phyloP scores from a whole-genome alignment of 2,329 filamentous ascomycete genomes.

The Helotiales sp. region DNA sequence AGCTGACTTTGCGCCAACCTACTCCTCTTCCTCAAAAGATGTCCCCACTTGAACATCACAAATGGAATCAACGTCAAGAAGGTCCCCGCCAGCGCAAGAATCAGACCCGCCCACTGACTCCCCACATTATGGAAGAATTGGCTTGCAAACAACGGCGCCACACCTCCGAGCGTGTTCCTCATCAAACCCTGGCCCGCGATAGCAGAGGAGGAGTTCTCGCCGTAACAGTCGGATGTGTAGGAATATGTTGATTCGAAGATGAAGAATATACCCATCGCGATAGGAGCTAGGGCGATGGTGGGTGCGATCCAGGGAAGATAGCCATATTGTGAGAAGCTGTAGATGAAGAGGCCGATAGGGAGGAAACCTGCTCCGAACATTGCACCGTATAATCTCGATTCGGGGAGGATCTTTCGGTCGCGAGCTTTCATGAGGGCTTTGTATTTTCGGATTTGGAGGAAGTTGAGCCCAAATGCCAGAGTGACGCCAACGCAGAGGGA shows the following conservation, averaged over 20 bases:
- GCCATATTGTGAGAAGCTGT: constrained; percentile 60
- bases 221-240: constrained; percentile 84
- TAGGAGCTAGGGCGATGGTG: constrained; percentile 58
- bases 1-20: constrained; percentile 30
- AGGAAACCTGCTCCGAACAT: constrained; percentile 73
- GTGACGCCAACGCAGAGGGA: constrained; percentile 40
- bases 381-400: constrained; percentile 77
- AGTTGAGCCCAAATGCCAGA: constrained; percentile 43
- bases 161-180: constrained; percentile 76
- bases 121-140: constrained; percentile 72
- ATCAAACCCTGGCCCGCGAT: constrained; percentile 83
- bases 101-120: constrained; percentile 66
- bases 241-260: constrained; percentile 88
- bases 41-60: constrained; percentile 65
- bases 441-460: constrained; percentile 45
- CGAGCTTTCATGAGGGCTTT: constrained; percentile 39
- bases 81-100: constrained; percentile 59
- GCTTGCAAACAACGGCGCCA: constrained; percentile 75
- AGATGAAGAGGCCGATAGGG: constrained; percentile 74
- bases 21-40: constrained; percentile 33
- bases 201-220: constrained; percentile 78
- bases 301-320: constrained; percentile 62
- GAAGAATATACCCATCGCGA: constrained; percentile 73
- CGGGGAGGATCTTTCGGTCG: constrained; percentile 47
- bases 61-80: constrained; percentile 76